phyloP scores from a whole-genome alignment of 2,329 filamentous ascomycete species.

The Aspergillus terreus region DNA sequence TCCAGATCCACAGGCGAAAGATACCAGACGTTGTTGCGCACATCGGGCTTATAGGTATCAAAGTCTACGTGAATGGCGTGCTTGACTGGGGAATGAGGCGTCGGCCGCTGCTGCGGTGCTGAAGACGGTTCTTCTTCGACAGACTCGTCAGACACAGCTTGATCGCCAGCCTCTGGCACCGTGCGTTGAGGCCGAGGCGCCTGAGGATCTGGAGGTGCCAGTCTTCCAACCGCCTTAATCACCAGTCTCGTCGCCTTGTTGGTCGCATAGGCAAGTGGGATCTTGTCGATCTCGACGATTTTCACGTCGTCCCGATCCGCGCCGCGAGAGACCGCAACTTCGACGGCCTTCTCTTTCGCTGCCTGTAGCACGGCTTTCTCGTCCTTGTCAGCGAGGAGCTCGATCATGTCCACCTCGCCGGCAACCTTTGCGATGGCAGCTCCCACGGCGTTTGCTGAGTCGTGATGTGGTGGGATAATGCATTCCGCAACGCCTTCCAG shows the following conservation, averaged over 20 bases:
- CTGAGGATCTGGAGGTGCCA: conserved; percentile 30
- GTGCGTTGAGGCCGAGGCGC: background rate
- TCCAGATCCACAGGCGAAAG: conserved; percentile 35
- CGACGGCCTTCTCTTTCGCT: conserved; percentile 19
- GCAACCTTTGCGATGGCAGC: conserved; percentile 57
- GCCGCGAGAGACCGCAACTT: conserved; percentile 18
- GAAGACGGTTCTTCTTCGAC: background rate
- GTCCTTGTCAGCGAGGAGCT: conserved; percentile 38
- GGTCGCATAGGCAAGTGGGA: conserved; percentile 34
- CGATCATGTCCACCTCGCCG: conserved; percentile 51
- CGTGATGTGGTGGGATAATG: conserved; percentile 50
- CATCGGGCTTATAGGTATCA: conserved; percentile 28
- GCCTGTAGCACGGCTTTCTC: conserved; percentile 19
- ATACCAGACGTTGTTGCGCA: conserved; percentile 31
- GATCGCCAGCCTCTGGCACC: background rate
- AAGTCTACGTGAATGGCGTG: conserved; percentile 24
- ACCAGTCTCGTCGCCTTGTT: conserved; percentile 41
- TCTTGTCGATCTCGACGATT: conserved; percentile 43
- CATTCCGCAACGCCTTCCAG: conserved; percentile 51
- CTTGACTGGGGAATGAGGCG: conserved; percentile 15
- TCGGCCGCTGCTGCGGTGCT: background rate
- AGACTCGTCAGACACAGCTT: background rate
- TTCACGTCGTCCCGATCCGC: conserved; percentile 35
- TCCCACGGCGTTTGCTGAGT: conserved; percentile 59
- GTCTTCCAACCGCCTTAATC: conserved; percentile 41